Evolutionary conservation across 2,329 filamentous ascomycete species (phyloP).

Genomic region (Gliomastix tumulicola): DNA sequence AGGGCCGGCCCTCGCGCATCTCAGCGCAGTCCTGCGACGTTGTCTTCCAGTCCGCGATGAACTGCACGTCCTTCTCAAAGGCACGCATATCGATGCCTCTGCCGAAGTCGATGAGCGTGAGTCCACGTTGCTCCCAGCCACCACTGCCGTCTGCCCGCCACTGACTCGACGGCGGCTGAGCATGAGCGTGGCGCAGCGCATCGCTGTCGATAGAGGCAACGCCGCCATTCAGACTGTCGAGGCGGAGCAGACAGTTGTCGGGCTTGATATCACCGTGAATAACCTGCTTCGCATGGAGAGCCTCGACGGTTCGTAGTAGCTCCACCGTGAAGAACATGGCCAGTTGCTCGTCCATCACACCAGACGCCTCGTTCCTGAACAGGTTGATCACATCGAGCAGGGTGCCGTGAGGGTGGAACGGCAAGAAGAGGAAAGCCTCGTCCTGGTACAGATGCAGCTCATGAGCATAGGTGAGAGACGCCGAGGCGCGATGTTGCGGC

Average conservation of each 20-base stretch:
- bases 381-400: constrained; percentile 91
- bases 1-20: constrained; percentile 87
- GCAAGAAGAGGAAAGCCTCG: constrained; percentile 83
- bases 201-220: no score
- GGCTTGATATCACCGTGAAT: constrained; percentile 93
- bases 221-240: constrained; percentile 46
- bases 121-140: constrained; percentile 74
- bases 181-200: constrained; percentile 8
- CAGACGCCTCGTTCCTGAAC: constrained; percentile 63
- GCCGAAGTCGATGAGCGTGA: constrained; percentile 91
- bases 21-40: constrained; percentile 84
- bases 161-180: constrained; percentile 43
- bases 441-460: constrained; percentile 89
- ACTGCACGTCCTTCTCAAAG: constrained; percentile 67
- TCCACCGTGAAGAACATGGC: constrained; percentile 96
- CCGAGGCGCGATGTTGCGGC: constrained; percentile 60
- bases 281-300: constrained; percentile 70
- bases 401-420: constrained; percentile 83
- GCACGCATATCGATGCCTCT: constrained; percentile 88
- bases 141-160: constrained; percentile 68
- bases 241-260: constrained; percentile 88
- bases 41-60: constrained; percentile 94
- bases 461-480: constrained; percentile 75
- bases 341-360: constrained; percentile 80
- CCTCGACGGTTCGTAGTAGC: constrained; percentile 82